These are phyloP conservation scores for Lippia alba DNA, from an alignment of 305 asterid species.

Conservation along the genomic window DNA sequence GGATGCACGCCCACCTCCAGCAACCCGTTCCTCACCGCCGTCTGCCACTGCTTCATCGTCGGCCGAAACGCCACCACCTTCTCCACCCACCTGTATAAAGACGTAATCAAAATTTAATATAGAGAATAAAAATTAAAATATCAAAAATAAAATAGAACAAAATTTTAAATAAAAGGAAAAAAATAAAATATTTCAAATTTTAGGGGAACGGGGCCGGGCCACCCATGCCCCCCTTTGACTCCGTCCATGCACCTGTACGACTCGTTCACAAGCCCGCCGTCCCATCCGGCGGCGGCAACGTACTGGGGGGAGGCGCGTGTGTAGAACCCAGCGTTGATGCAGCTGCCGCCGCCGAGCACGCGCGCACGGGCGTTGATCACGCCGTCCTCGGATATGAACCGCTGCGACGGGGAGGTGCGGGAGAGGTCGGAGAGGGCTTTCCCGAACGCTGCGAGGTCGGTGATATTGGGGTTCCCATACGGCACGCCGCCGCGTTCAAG, in stretches of 20 bases:
- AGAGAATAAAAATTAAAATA: too few species aligned
- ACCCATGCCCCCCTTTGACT: too few species aligned
- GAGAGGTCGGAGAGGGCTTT: slow-evolving; percentile 67
- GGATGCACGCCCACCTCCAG: slow-evolving; percentile 74
- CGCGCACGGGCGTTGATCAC: slow-evolving; percentile 85
- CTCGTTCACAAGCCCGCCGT: slow-evolving; percentile 51
- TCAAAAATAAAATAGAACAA: too few species aligned
- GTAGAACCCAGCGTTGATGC: slow-evolving; percentile 89
- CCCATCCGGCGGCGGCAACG: slow-evolving; percentile 69
- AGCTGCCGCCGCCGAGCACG: slow-evolving; percentile 86
- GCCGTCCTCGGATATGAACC: slow-evolving; percentile 90
- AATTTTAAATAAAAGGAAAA: too few species aligned
- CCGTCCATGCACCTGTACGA: slow-evolving; percentile 89
- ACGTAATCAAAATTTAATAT: too few species aligned
- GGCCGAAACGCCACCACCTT: slow-evolving; percentile 76
- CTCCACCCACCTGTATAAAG: slow-evolving; percentile 88
- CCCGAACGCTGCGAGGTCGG: slow-evolving; percentile 63
- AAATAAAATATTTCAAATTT: too few species aligned
- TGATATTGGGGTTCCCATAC: slow-evolving; percentile 74
- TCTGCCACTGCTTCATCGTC: slow-evolving; percentile 73
- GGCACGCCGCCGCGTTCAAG: slow-evolving; percentile 93
- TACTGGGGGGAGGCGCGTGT: slow-evolving; percentile 65
- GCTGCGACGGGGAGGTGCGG: slow-evolving; percentile 81
- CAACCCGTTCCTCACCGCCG: slow-evolving; percentile 79
- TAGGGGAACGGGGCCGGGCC: too few species aligned